Conservation (phyloP, 1,284 basidiomycete genomes). For the Apiotrichum domesticum region DNA sequence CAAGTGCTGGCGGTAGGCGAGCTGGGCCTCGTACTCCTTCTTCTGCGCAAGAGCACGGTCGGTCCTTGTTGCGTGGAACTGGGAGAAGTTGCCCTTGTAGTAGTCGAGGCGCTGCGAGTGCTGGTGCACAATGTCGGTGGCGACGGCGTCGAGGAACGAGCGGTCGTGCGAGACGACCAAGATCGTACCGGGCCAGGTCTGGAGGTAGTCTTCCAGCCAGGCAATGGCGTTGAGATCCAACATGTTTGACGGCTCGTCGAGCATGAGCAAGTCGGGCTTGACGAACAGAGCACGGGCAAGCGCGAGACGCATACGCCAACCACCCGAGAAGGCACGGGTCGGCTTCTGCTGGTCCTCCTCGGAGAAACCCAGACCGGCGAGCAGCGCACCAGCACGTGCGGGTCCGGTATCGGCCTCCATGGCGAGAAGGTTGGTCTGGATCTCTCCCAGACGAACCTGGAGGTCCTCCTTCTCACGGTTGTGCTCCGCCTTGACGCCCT, state of each 20-base stretch:
- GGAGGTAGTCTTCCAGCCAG: conserved; percentile 80
- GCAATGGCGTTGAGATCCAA: conserved; percentile 57
- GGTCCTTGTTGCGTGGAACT: conserved; percentile 97
- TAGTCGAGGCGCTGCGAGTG: conserved; percentile 93
- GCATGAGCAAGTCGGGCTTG: conserved; percentile 70
- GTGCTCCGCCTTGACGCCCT: conserved; percentile 69
- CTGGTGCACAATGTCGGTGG: conserved; percentile 94
- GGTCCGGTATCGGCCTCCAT: conserved; percentile 99
- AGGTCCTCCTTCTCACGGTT: conserved; percentile 78
- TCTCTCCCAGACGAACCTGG: conserved; percentile 76
- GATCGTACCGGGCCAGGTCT: conserved; percentile 90
- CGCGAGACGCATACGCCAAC: conserved; percentile 98
- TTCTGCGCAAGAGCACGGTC: conserved; percentile 86
- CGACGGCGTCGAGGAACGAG: conserved; percentile 94
- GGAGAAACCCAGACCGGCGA: conserved; percentile 88
- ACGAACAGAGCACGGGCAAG: conserved; percentile 95
- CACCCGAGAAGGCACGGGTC: conserved; percentile 90
- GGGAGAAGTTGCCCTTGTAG: conserved; percentile 82
- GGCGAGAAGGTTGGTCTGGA: conserved; percentile 83
- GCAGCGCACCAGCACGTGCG: conserved; percentile 77
- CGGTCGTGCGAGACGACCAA: conserved; percentile 98
- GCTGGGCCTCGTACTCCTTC: conserved; percentile 92
- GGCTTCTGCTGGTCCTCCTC: conserved; percentile 77
- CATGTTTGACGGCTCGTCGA: conserved; percentile 96
- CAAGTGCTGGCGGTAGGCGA: conserved; percentile 88